phyloP scores from a whole-genome alignment of 768 basidiomycete species.

The Naganishia friedmannii region DNA sequence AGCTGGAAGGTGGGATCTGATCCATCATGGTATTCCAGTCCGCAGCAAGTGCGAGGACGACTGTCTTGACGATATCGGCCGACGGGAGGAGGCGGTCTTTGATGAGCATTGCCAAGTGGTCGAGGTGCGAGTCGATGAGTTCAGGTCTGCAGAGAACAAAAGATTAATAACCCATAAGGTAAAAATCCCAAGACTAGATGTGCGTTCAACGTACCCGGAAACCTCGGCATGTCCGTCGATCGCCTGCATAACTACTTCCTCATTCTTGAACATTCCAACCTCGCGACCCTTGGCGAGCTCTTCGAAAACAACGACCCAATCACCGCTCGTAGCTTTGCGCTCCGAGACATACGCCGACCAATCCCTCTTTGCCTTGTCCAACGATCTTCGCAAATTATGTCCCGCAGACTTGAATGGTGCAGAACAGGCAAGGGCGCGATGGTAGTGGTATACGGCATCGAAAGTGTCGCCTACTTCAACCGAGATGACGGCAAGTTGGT shows the following conservation, averaged over 20 bases:
- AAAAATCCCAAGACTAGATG: slow-evolving; percentile 4
- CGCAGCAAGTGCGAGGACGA: slow-evolving; percentile 73
- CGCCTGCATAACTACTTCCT: slow-evolving; percentile 72
- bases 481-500: slow-evolving; percentile 90
- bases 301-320: slow-evolving; percentile 25
- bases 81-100: slow-evolving; percentile 68
- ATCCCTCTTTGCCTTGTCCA: slow-evolving; percentile 6
- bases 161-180: too few relatives aligned
- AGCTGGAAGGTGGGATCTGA: slow-evolving; percentile 12
- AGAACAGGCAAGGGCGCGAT: slow-evolving; percentile 81
- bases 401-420: slow-evolving; percentile 81
- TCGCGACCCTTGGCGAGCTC: slow-evolving; percentile 40
- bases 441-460: slow-evolving; percentile 75
- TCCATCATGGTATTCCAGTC: slow-evolving; percentile 63
- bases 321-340: slow-evolving; percentile 1
- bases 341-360: slow-evolving; percentile 8
- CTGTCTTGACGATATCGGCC: slow-evolving; percentile 70
- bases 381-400: slow-evolving; percentile 65
- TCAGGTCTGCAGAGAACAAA: not conserved
- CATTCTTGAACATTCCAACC: slow-evolving; percentile 68
- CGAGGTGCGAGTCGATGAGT: slow-evolving; percentile 38
- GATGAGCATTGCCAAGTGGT: slow-evolving; percentile 64
- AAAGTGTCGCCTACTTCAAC: slow-evolving; percentile 82
- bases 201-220: slow-evolving; percentile 22
- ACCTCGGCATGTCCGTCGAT: slow-evolving; percentile 53